Evolutionary conservation across 306 rosid species (phyloP).

Genomic region (Canavalia gladiata): DNA sequence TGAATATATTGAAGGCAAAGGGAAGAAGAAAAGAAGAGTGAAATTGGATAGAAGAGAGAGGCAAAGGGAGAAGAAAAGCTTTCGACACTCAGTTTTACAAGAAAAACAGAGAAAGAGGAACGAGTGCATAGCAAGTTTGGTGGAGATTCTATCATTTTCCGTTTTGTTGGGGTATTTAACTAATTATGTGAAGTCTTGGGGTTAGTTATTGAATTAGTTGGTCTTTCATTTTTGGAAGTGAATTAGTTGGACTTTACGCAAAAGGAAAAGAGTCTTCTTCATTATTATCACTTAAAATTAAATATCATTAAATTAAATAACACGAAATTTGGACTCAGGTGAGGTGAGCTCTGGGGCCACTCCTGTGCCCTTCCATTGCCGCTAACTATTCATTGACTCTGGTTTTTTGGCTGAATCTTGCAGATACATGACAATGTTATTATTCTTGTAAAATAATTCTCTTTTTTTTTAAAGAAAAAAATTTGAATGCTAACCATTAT

Average conservation of each 20-base stretch:
- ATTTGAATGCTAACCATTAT: background rate
- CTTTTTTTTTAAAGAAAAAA: background rate
- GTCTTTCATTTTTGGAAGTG: background rate
- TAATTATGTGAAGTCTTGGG: conserved; percentile 20
- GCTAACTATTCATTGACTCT: conserved; percentile 19
- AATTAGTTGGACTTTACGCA: background rate
- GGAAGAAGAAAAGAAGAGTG: background rate
- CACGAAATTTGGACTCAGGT: background rate
- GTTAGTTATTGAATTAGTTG: background rate
- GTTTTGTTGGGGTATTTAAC: background rate
- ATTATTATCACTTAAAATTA: conserved; percentile 22
- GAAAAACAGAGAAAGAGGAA: background rate
- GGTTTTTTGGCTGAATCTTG: background rate
- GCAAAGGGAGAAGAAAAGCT: conserved; percentile 35
- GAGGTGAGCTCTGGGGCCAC: background rate
- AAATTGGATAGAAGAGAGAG: background rate
- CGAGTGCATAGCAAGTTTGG: conserved; percentile 30
- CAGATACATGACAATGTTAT: background rate
- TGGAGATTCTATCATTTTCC: conserved; percentile 35
- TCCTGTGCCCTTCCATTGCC: conserved; percentile 13
- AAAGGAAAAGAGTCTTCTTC: background rate
- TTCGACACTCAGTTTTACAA: conserved; percentile 38
- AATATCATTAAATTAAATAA: background rate
- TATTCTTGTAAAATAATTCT: background rate
- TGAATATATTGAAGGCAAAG: conserved; percentile 13